A percentile compares a stretch with the other conserved stretches of the same genome.
Evolutionary conservation across 164 flowering plant species (phyloP).

Genomic region (Annona cherimola): DNA sequence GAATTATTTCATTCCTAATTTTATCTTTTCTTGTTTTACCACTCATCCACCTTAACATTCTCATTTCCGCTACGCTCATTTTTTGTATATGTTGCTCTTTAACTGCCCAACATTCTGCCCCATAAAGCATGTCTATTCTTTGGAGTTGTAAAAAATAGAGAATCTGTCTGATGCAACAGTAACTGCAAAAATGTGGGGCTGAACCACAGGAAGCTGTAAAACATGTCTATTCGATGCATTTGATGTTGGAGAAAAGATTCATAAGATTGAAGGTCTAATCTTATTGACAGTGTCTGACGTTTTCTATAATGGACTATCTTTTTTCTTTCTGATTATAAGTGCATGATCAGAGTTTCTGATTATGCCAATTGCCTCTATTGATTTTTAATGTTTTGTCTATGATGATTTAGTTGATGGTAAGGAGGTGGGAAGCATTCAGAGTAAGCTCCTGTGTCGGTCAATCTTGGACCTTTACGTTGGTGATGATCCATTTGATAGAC

Average conservation of each 20-base stretch:
- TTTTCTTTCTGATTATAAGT: neutral
- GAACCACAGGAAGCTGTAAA: neutral
- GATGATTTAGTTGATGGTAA: conserved; percentile 72
- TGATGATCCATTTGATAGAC: conserved; percentile 71
- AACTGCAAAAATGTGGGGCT: neutral
- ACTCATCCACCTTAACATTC: too few species aligned
- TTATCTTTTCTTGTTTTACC: too few species aligned
- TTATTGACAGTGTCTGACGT: neutral
- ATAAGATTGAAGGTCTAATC: neutral
- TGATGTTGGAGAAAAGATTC: neutral
- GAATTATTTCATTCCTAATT: too few species aligned
- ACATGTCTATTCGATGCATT: neutral
- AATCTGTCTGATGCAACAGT: too few species aligned
- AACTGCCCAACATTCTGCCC: too few species aligned
- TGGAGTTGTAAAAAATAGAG: too few species aligned
- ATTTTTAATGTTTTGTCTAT: neutral
- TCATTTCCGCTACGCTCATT: too few species aligned
- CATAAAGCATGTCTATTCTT: neutral
- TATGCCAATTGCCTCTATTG: neutral
- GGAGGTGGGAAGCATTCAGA: conserved; percentile 73
- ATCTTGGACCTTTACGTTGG: conserved; percentile 82
- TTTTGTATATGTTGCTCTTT: too few species aligned
- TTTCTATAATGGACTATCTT: neutral
- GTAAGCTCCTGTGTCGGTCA: conserved; percentile 74
- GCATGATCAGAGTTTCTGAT: neutral